These are phyloP conservation scores for Talaromyces albobiverticillius DNA, from an alignment of 2,329 filamentous ascomycete genomes.

Conservation along the genomic window DNA sequence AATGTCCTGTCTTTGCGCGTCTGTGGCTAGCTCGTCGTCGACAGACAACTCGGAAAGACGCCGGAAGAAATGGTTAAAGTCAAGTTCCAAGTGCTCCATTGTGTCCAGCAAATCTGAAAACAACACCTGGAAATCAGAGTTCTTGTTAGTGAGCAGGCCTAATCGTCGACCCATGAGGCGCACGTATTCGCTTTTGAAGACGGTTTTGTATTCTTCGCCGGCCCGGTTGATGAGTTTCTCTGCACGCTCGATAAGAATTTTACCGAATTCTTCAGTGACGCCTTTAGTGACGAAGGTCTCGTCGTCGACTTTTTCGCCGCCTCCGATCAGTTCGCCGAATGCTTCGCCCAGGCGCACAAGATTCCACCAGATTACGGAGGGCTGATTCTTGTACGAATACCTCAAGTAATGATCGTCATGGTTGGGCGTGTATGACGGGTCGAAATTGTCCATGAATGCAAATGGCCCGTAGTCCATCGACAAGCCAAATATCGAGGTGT, in stretches of 20 bases:
- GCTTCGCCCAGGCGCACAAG: conserved; percentile 86
- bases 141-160: conserved; percentile 67
- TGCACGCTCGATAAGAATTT: conserved; percentile 71
- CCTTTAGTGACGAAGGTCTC: conserved; percentile 69
- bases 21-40: conserved; percentile 61
- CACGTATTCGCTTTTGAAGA: conserved; percentile 89
- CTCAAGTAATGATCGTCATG: conserved; percentile 87
- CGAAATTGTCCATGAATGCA: conserved; percentile 96
- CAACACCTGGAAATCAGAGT: conserved; percentile 73
- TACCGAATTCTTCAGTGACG: conserved; percentile 65
- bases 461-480: conserved; percentile 96
- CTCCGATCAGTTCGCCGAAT: conserved; percentile 81
- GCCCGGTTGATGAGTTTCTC: conserved; percentile 77
- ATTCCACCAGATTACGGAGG: conserved; percentile 98
- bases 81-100: conserved; percentile 76
- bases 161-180: conserved; percentile 75
- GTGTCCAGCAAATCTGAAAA: conserved; percentile 81
- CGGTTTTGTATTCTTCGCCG: conserved; percentile 83
- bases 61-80: conserved; percentile 94
- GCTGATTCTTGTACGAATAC: conserved; percentile 92
- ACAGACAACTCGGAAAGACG: conserved; percentile 65
- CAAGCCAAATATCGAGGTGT: conserved; percentile 85
- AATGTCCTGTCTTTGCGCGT: conserved; percentile 60
- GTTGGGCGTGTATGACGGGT: conserved; percentile 91
- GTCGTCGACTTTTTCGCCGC: conserved; percentile 69